Base-by-base conservation (phyloP, 495 filamentous ascomycete species). In the Penicillium parvum region DNA sequence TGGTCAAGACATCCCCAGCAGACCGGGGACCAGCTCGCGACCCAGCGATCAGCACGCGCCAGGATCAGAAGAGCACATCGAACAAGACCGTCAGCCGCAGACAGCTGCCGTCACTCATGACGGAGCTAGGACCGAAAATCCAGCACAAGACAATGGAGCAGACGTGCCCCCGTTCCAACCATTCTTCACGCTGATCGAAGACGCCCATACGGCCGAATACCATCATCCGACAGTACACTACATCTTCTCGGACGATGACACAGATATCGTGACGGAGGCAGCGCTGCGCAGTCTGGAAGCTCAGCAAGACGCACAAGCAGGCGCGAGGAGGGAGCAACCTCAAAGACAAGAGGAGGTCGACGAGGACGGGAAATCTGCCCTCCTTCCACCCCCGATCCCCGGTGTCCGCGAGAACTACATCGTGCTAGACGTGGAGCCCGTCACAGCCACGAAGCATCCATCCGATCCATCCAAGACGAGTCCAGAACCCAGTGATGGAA, bases 171-270 rank as follows among this genome's bases (percentile, higher is more conserved):
- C 53, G 23, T 71, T 73, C 50, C 63, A 68, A 37, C 71, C 73
- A 25, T 74, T 78, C 69, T 75, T 77, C 72, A 75, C 67, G 41
- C 59, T 78, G 42, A 68, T 76, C 52, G 68, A 74, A 55, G 72
- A 69, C 53, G 55, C 61, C 37, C 63, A 65, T 47, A 65, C 61
- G 17, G 58, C 59, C 17, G 68, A 65, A 35, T 68, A 87, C 64
- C 75, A 91, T 63, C 90, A 94, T 47, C 80, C 82, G 15, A 80
- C 75, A 28, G 81, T 95, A 2, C 88, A 91, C 72, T 97, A 97
- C 68, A 78, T 96, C 46, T 97, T 95, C 68, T 76, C 75, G 49
- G 85, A 90, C 56, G 88, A 95, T 64, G 74, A 78, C 56, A 62
- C 59, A 4, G 83, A 86, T 7, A 68, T 83, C 32, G 63, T 87